phyloP scores from a whole-genome alignment of 257 asterid species.

The Plantago elongata region DNA sequence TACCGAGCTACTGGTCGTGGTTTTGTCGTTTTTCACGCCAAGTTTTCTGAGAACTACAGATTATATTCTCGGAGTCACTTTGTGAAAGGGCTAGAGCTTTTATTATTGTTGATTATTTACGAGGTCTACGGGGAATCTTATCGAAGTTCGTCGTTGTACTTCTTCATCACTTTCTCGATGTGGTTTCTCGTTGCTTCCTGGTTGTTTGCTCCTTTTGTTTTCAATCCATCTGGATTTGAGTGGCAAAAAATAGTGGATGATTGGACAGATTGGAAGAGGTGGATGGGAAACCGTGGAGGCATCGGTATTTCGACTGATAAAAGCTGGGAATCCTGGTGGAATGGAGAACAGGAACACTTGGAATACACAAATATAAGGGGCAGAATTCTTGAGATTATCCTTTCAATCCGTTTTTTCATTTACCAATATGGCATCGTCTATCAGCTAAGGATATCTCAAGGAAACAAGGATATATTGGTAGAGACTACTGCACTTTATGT shows the following conservation, averaged over 20 bases:
- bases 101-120: constrained; percentile 33
- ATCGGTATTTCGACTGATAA: constrained; percentile 41
- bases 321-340: constrained; percentile 53
- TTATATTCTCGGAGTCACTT: constrained; percentile 40
- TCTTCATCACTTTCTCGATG: constrained; percentile 31
- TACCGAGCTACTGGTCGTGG: constrained; percentile 41
- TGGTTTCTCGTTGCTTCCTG: constrained; percentile 47
- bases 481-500: background rate
- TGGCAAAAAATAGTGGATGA: constrained; percentile 39
- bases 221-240: constrained; percentile 42
- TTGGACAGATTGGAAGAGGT: constrained; percentile 46
- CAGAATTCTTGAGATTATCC: constrained; percentile 31
- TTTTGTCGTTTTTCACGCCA: constrained; percentile 39
- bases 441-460: constrained; percentile 32
- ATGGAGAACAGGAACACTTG: constrained; percentile 42
- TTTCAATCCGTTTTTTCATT: constrained; percentile 26
- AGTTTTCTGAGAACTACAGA: constrained; percentile 38
- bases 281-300: constrained; percentile 40
- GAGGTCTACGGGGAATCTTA: constrained; percentile 37
- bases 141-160: constrained; percentile 30
- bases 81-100: constrained; percentile 38
- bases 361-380: constrained; percentile 36
- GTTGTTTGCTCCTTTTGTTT: constrained; percentile 42
- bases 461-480: constrained; percentile 34
- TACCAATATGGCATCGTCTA: constrained; percentile 33